Evolutionary conservation across 257 asterid genomes (phyloP).

Genomic region (Cynanchum wilfordii): DNA sequence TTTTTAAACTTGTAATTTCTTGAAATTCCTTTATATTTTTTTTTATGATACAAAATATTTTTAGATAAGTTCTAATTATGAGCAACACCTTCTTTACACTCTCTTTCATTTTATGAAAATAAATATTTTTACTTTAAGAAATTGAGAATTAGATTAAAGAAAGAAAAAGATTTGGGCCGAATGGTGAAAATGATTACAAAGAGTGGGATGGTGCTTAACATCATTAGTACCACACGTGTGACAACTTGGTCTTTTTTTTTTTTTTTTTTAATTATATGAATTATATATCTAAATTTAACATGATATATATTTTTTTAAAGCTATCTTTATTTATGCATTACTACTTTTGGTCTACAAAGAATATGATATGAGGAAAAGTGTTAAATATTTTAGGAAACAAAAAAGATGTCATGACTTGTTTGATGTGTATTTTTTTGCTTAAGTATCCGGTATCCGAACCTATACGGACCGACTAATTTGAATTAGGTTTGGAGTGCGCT

Average conservation of each 20-base stretch:
- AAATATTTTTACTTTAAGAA: no score
- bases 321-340: neutral
- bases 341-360: neutral
- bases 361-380: neutral
- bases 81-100: no score
- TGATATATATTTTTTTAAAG: neutral
- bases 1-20: no score
- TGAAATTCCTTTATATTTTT: no score
- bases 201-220: conserved; percentile 56
- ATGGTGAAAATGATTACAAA: conserved; percentile 58
- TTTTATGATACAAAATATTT: no score
- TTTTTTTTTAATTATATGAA: neutral
- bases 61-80: no score
- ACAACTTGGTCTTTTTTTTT: conserved; percentile 44
- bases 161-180: neutral
- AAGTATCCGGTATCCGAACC: no score
- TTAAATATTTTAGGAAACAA: neutral
- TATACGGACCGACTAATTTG: no score
- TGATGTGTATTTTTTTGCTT: no score
- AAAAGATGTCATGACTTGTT: neutral
- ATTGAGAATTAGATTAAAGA: no score
- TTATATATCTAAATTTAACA: neutral
- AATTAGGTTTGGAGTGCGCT: no score
- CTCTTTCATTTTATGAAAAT: neutral
- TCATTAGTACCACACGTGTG: conserved; percentile 73